These are phyloP conservation scores for Fraxinus angustifolia DNA, from an alignment of 305 asterid species.

Conservation along the genomic window DNA sequence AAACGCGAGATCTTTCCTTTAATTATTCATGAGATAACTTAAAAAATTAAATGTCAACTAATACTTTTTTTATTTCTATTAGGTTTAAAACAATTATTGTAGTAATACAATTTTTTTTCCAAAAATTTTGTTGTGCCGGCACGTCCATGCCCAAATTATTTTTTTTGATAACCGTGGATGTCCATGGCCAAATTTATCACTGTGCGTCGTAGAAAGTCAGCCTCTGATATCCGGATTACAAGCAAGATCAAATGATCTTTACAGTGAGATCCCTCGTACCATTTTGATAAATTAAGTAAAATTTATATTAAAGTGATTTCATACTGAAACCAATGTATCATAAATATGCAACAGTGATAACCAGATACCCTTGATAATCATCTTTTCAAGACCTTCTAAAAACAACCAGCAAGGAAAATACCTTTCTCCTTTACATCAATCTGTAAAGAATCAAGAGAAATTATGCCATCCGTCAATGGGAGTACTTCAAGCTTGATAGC, in stretches of 20 bases:
- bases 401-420: slow-evolving; percentile 17
- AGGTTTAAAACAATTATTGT: not conserved
- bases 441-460: slow-evolving; percentile 90
- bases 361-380: not conserved
- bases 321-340: not conserved
- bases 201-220: not conserved
- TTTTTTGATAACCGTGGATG: no score
- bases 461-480: slow-evolving; percentile 93
- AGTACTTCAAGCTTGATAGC: slow-evolving; percentile 95
- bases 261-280: not conserved
- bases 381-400: not conserved
- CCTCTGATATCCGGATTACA: not conserved
- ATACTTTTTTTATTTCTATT: not conserved
- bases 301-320: not conserved
- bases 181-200: not conserved
- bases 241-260: not conserved
- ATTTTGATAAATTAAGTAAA: not conserved
- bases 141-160: not conserved
- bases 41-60: not conserved
- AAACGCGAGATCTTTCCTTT: not conserved
- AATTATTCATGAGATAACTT: not conserved
- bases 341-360: not conserved
- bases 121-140: not conserved
- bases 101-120: not conserved
- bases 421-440: slow-evolving; percentile 90